These are phyloP conservation scores for Cryphonectria carpinicola DNA, from an alignment of 2,329 filamentous ascomycete species.

Conservation along the genomic window DNA sequence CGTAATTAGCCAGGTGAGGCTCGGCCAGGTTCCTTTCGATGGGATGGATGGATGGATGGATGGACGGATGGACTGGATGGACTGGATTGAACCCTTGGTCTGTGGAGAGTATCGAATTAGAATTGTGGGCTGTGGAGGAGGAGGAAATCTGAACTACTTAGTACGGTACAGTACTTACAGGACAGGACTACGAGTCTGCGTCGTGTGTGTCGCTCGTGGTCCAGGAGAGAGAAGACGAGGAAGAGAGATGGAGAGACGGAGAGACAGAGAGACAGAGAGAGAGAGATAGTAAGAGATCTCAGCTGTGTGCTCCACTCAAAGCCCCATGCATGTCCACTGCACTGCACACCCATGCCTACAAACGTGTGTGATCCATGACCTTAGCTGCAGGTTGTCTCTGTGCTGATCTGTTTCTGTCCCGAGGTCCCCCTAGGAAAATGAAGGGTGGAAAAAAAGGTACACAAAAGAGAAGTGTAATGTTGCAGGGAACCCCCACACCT, in stretches of 20 bases:
- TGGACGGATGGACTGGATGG: background rate
- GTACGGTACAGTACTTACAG: background rate
- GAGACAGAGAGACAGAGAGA: background rate
- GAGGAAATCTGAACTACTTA: background rate
- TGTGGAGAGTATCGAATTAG: no score
- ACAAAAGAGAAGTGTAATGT: no score
- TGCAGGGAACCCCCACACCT: no score
- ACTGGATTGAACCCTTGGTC: no score
- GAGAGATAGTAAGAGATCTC: background rate
- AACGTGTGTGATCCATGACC: background rate
- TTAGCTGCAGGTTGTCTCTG: background rate
- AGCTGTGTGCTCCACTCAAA: background rate
- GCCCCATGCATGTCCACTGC: background rate
- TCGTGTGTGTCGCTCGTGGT: background rate
- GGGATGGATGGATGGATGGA: background rate
- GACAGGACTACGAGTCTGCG: background rate
- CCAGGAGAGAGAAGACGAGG: background rate
- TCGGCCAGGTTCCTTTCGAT: background rate
- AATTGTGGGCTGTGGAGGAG: background rate
- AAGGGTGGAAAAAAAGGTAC: background rate
- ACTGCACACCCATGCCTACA: background rate
- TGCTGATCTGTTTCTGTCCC: no score
- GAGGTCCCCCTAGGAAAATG: background rate
- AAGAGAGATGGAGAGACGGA: background rate
- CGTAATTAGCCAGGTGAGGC: background rate